phyloP scores from a whole-genome alignment of 768 basidiomycete genomes.

The Pholiota conissans region DNA sequence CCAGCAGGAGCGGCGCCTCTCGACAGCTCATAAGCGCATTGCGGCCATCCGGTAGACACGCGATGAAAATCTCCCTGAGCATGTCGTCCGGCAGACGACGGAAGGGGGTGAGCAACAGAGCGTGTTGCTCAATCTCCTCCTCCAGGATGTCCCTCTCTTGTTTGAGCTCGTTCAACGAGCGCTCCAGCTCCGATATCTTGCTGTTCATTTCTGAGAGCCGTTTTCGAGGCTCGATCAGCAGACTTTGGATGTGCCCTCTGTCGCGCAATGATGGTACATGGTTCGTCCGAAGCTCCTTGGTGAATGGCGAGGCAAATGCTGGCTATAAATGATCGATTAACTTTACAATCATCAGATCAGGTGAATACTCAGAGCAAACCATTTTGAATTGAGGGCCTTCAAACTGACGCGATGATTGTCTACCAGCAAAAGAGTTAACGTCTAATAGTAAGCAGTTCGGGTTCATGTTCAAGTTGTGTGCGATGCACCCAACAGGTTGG shows the following conservation, averaged over 20 bases:
- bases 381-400: too few relatives aligned
- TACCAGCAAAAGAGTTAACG: too few relatives aligned
- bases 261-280: conserved; percentile 12
- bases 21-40: conserved; percentile 14
- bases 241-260: conserved; percentile 9
- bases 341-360: too few relatives aligned
- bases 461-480: too few relatives aligned
- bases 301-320: conserved; percentile 48
- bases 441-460: too few relatives aligned
- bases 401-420: too few relatives aligned
- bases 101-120: conserved; percentile 12
- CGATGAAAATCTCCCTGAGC: conserved; percentile 18
- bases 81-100: conserved; percentile 19
- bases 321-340: too few relatives aligned
- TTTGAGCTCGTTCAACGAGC: not conserved
- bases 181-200: conserved; percentile 12
- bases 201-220: not conserved
- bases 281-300: conserved; percentile 14
- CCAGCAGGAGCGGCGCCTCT: conserved; percentile 16
- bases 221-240: conserved; percentile 10
- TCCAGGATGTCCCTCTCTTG: too few relatives aligned
- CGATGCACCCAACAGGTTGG: too few relatives aligned
- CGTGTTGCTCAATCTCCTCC: conserved; percentile 13
- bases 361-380: too few relatives aligned
- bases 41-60: conserved; percentile 12